Conservation (phyloP, 306 rosid species). For the Dalbergia cochinchinensis region DNA sequence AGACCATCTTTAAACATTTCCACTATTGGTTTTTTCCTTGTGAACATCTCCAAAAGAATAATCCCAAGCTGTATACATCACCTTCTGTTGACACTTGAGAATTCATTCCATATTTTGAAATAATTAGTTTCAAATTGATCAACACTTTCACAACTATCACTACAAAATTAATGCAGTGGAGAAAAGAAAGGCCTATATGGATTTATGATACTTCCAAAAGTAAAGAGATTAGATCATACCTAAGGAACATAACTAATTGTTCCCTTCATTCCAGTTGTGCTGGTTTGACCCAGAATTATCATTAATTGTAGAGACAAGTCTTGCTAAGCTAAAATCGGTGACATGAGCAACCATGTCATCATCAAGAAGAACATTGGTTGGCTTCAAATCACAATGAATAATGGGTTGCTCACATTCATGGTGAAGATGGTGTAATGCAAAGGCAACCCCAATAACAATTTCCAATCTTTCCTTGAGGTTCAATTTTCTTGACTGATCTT, state of each 20-base stretch:
- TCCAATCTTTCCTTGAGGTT: conserved; percentile 23
- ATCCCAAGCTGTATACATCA: conserved; percentile 18
- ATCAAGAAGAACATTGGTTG: conserved; percentile 40
- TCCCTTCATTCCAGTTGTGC: not conserved
- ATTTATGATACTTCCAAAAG: no score
- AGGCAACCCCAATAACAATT: conserved; percentile 21
- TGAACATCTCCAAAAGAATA: conserved; percentile 19
- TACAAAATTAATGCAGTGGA: not conserved
- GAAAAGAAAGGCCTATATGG: no score
- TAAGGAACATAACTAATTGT: no score
- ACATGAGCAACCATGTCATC: conserved; percentile 38
- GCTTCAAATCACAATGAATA: conserved; percentile 42
- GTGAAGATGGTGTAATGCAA: conserved; percentile 32
- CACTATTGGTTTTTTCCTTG: conserved; percentile 12
- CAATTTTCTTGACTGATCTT: not conserved
- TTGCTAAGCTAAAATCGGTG: conserved; percentile 2
- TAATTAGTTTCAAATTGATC: not conserved
- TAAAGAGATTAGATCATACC: no score
- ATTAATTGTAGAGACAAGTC: not conserved
- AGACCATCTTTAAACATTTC: conserved; percentile 32
- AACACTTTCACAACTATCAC: not conserved
- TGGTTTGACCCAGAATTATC: not conserved
- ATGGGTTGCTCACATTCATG: conserved; percentile 17
- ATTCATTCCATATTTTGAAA: conserved; percentile 30
- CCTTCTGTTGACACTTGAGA: conserved; percentile 20